Conservation (phyloP, 768 basidiomycete genomes). For the Hygrophoropsis aurantiaca region DNA sequence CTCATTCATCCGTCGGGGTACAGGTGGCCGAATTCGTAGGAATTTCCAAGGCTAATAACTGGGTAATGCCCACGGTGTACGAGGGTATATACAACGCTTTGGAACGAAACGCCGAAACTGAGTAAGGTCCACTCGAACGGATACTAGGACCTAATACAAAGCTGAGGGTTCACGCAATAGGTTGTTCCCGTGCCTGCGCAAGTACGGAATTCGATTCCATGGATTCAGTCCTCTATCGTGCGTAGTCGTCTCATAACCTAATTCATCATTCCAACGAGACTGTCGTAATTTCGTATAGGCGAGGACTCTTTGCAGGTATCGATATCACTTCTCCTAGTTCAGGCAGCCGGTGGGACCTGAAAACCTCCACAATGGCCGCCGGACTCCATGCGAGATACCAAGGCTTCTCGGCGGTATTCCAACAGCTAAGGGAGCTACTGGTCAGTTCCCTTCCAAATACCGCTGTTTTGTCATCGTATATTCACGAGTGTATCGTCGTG, state of each 20-base stretch:
- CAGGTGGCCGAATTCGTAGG: conserved; percentile 25
- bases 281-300: not conserved
- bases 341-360: conserved; percentile 1
- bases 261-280: not conserved
- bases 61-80: conserved; percentile 22
- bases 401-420: not conserved
- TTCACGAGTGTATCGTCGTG: too few relatives aligned
- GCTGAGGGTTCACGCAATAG: conserved; percentile 1
- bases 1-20: not conserved
- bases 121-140: conserved; percentile 5
- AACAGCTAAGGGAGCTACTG: not conserved
- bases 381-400: not conserved
- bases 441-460: not conserved
- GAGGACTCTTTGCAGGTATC: conserved; percentile 35
- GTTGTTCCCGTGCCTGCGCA: conserved; percentile 21
- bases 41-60: conserved; percentile 22
- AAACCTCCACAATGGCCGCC: not conserved
- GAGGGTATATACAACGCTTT: conserved; percentile 23
- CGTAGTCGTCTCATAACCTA: not conserved
- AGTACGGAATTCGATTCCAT: conserved; percentile 28
- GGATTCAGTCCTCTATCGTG: conserved; percentile 30
- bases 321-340: conserved; percentile 1
- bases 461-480: not conserved
- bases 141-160: not conserved
- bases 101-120: conserved; percentile 16